A percentile compares a stretch with the other conserved stretches of the same genome.
Evolutionary conservation across 805 yeast genomes (phyloP).

Genomic region (Jamesozyma lodderae): DNA sequence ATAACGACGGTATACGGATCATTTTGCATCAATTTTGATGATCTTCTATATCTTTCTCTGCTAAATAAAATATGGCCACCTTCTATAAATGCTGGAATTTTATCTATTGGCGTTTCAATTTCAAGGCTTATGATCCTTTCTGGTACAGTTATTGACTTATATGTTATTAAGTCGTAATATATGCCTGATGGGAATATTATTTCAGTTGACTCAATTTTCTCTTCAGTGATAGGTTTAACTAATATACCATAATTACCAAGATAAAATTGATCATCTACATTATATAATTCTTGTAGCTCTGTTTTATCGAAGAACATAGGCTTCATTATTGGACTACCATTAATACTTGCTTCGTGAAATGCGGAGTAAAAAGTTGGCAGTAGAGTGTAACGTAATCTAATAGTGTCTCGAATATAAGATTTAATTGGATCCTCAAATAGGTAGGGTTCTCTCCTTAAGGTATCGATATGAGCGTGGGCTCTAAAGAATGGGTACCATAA

Average conservation of each 20-base stretch:
- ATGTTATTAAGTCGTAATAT: slow-evolving; percentile 47
- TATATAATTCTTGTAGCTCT: slow-evolving; percentile 34
- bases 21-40: slow-evolving; percentile 58
- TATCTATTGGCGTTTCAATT: slow-evolving; percentile 41
- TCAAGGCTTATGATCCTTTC: slow-evolving; percentile 24
- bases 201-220: slow-evolving; percentile 34
- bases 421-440: slow-evolving; percentile 68
- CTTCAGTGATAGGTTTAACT: slow-evolving; percentile 70
- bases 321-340: slow-evolving; percentile 62
- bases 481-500: slow-evolving; percentile 94
- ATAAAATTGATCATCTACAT: slow-evolving; percentile 75
- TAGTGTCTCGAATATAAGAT: slow-evolving; percentile 55
- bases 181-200: slow-evolving; percentile 38
- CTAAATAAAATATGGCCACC: slow-evolving; percentile 72
- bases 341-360: slow-evolving; percentile 52
- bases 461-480: slow-evolving; percentile 93
- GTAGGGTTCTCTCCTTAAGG: slow-evolving; percentile 91
- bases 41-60: slow-evolving; percentile 70
- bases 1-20: slow-evolving; percentile 78
- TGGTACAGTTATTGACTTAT: slow-evolving; percentile 15
- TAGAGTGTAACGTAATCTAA: slow-evolving; percentile 62
- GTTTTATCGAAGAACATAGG: slow-evolving; percentile 58
- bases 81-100: slow-evolving; percentile 61
- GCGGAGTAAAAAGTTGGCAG: slow-evolving; percentile 75
- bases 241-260: slow-evolving; percentile 62